These are phyloP conservation scores for thale cress (Arabidopsis thaliana) DNA, from an alignment of 345 rosid genomes.

Conservation along the genomic window DNA sequence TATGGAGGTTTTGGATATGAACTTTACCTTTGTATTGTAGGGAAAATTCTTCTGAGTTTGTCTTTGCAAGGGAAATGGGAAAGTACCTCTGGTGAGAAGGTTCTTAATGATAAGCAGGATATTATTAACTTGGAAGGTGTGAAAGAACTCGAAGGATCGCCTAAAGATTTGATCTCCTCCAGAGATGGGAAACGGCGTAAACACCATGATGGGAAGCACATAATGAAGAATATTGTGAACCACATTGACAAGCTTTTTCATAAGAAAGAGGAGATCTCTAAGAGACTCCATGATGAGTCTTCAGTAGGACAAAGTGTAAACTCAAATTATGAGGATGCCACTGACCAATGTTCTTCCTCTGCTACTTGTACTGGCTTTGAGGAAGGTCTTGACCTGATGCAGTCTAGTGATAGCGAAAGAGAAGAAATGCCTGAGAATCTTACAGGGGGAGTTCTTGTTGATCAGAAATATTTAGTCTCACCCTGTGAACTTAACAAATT, in stretches of 20 bases:
- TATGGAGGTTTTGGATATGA: conserved; percentile 10
- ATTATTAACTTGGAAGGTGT: conserved; percentile 38
- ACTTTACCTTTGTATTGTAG: conserved; percentile 44
- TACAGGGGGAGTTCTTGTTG: conserved; percentile 71
- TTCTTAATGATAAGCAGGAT: conserved; percentile 45
- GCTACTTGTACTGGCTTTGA: conserved; percentile 56
- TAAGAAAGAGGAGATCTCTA: conserved; percentile 57
- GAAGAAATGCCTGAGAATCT: conserved; percentile 74
- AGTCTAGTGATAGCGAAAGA: conserved; percentile 46
- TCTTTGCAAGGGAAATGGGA: conserved; percentile 61
- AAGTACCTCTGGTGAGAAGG: conserved; percentile 39
- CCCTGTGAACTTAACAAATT: conserved; percentile 60
- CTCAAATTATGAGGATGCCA: conserved; percentile 71
- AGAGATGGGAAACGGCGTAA: conserved; percentile 54
- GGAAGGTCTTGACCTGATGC: conserved; percentile 67
- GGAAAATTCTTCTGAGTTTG: conserved; percentile 70
- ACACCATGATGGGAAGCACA: conserved; percentile 68
- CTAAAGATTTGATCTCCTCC: conserved; percentile 37
- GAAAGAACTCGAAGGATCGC: conserved; percentile 46
- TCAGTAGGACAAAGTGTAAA: conserved; percentile 54
- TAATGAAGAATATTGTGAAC: conserved; percentile 58
- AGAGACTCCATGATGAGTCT: conserved; percentile 47
- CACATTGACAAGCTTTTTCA: conserved; percentile 65
- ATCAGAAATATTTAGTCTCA: conserved; percentile 55
- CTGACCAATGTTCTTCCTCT: conserved; percentile 50